These are phyloP conservation scores for Penicillium waksmanii DNA, from an alignment of 495 filamentous ascomycete genomes.

Conservation along the genomic window DNA sequence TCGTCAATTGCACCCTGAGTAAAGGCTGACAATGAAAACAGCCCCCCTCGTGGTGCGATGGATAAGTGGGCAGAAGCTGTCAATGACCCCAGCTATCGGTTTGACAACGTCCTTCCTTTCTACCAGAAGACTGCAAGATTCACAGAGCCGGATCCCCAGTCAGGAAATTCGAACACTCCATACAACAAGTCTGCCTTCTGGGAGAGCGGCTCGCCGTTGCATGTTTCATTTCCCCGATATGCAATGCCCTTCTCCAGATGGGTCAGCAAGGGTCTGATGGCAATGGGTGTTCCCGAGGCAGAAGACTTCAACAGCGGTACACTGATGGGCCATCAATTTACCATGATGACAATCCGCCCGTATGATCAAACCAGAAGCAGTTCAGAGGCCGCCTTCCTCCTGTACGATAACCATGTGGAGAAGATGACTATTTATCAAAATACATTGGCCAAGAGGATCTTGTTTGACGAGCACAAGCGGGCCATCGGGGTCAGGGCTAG, in stretches of 20 bases:
- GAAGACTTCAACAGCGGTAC: slow-evolving; percentile 31
- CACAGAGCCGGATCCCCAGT: slow-evolving; percentile 25
- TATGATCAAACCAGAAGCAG: slow-evolving; percentile 38
- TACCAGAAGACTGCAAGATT: slow-evolving; percentile 43
- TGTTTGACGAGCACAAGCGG: slow-evolving; percentile 10
- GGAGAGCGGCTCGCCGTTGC: slow-evolving; percentile 30
- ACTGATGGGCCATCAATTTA: slow-evolving; percentile 45
- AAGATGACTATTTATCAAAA: slow-evolving; percentile 18
- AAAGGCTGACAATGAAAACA: slow-evolving; percentile 17
- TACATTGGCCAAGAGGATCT: slow-evolving; percentile 10
- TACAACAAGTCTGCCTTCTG: slow-evolving; percentile 35
- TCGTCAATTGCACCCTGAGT: neutral
- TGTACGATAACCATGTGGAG: neutral
- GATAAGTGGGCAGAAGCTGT: slow-evolving; percentile 51
- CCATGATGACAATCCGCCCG: slow-evolving; percentile 38
- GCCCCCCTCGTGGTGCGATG: slow-evolving; percentile 43
- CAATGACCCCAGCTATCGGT: slow-evolving; percentile 47
- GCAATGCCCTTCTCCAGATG: slow-evolving; percentile 39
- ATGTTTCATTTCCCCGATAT: slow-evolving; percentile 39
- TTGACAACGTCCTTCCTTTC: slow-evolving; percentile 45
- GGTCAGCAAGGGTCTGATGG: slow-evolving; percentile 29
- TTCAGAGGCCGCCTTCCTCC: slow-evolving; percentile 43
- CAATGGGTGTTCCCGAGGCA: slow-evolving; percentile 30
- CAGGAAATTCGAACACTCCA: slow-evolving; percentile 21
- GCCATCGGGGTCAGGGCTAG: slow-evolving; percentile 10